Percentiles rank a stretch among this genome's conserved stretches.
phyloP scores from a whole-genome alignment of 2,329 filamentous ascomycete genomes.

The Botrytis galanthina region DNA sequence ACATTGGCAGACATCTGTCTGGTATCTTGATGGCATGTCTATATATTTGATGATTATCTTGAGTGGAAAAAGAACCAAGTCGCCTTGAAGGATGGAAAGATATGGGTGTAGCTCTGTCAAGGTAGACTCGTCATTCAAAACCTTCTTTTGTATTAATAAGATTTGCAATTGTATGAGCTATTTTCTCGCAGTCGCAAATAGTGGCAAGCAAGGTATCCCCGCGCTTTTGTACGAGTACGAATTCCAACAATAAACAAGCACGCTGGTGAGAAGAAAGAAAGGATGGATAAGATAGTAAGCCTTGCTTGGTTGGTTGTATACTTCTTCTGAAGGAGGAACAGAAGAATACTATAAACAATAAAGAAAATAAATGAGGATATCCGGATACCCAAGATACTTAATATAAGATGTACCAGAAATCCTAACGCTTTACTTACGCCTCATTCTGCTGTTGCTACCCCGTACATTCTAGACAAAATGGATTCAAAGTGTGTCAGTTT shows the following conservation, averaged over 20 bases:
- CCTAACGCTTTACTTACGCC: background rate
- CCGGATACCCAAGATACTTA: background rate
- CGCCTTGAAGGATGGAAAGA: background rate
- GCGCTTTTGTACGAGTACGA: slow-evolving; percentile 1
- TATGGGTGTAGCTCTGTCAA: background rate
- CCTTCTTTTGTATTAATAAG: slow-evolving; percentile 7
- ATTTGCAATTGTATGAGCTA: background rate
- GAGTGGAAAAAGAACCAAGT: background rate
- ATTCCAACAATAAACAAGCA: background rate
- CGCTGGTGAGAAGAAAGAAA: background rate
- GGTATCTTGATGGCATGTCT: slow-evolving; percentile 10
- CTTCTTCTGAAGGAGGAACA: background rate
- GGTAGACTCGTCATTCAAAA: slow-evolving; percentile 4
- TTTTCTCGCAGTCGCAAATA: background rate
- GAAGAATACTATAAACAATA: background rate
- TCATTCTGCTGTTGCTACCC: background rate
- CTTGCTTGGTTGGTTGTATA: background rate
- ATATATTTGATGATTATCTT: background rate
- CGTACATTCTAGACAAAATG: background rate
- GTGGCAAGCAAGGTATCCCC: background rate
- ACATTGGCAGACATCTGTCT: slow-evolving; percentile 26
- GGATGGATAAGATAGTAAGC: background rate
- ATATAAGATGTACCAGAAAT: background rate
- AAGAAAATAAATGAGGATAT: background rate
- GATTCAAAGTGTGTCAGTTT: background rate